A percentile compares a stretch with the other conserved stretches of the same genome.
phyloP scores from a whole-genome alignment of 2,329 filamentous ascomycete species.

The Fusarium algeriense region DNA sequence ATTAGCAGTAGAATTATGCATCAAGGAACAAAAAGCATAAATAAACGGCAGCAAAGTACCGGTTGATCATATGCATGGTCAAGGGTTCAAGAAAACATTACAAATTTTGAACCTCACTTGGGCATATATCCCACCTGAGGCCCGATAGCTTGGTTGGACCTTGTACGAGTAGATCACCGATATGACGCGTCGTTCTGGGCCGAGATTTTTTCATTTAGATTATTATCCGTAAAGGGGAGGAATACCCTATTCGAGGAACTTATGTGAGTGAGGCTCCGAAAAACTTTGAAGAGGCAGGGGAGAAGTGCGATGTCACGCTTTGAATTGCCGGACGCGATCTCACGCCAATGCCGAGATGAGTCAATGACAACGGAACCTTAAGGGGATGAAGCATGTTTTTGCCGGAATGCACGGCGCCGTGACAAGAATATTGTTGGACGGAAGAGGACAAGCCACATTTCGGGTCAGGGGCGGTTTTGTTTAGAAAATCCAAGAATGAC shows the following conservation, averaged over 20 bases:
- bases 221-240: neutral
- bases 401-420: neutral
- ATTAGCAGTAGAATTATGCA: slow-evolving; percentile 1
- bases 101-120: neutral
- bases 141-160: slow-evolving; percentile 15
- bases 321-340: slow-evolving; percentile 30
- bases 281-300: slow-evolving; percentile 8
- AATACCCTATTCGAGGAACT: slow-evolving; percentile 6
- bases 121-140: slow-evolving; percentile 22
- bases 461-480: neutral
- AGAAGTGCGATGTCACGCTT: slow-evolving; percentile 7
- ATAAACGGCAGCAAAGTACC: slow-evolving; percentile 8
- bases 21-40: slow-evolving; percentile 14
- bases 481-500: slow-evolving; percentile 1
- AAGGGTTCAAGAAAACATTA: slow-evolving; percentile 10
- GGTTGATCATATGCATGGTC: slow-evolving; percentile 19
- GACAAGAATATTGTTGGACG: slow-evolving; percentile 2
- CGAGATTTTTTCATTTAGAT: neutral
- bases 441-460: slow-evolving; percentile 12
- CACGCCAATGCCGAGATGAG: slow-evolving; percentile 28
- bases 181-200: slow-evolving; percentile 7
- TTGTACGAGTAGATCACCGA: slow-evolving; percentile 9
- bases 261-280: slow-evolving; percentile 21
- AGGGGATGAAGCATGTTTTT: slow-evolving; percentile 11
- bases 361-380: neutral